phyloP scores from a whole-genome alignment of 768 basidiomycete genomes.

The Hemileccinum rubropunctum region DNA sequence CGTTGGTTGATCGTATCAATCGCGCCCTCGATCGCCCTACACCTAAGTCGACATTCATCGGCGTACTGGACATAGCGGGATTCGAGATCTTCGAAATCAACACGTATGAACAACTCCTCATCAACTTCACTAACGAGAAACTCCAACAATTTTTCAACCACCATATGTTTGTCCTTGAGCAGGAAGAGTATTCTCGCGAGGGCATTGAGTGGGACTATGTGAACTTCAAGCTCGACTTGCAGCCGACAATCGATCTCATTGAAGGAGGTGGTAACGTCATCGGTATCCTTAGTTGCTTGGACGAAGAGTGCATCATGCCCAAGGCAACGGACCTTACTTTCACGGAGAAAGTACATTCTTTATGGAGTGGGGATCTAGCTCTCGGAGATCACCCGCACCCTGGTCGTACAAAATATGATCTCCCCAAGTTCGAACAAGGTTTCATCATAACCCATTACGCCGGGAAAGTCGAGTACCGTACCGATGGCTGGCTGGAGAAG shows the following conservation, averaged over 20 bases:
- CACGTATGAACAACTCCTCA: conserved; percentile 94
- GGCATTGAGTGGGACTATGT: conserved; percentile 97
- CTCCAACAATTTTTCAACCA: conserved; percentile 98
- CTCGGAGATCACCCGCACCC: conserved; percentile 56
- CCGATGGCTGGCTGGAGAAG: conserved; percentile 97
- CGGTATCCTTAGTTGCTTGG: conserved; percentile 88
- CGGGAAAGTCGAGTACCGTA: conserved; percentile 93
- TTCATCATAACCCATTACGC: conserved; percentile 97
- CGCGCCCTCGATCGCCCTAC: conserved; percentile 90
- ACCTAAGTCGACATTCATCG: conserved; percentile 91
- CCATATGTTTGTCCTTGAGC: conserved; percentile 99
- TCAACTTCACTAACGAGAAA: conserved; percentile 99
- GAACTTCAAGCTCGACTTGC: conserved; percentile 95
- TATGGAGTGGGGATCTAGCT: conserved; percentile 56
- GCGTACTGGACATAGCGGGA: conserved; percentile 97
- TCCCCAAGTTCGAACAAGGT: conserved; percentile 87
- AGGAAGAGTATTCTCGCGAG: conserved; percentile 96
- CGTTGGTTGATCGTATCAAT: conserved; percentile 93
- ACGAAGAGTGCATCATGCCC: conserved; percentile 99
- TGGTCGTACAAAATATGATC: conserved; percentile 80
- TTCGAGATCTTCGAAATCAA: conserved; percentile 97
- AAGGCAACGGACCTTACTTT: conserved; percentile 94
- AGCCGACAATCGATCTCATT: conserved; percentile 98
- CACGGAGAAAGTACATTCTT: conserved; percentile 82
- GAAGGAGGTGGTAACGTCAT: conserved; percentile 71